Evolutionary conservation across 805 yeast species (phyloP).

Genomic region (Naumovozyma baii): DNA sequence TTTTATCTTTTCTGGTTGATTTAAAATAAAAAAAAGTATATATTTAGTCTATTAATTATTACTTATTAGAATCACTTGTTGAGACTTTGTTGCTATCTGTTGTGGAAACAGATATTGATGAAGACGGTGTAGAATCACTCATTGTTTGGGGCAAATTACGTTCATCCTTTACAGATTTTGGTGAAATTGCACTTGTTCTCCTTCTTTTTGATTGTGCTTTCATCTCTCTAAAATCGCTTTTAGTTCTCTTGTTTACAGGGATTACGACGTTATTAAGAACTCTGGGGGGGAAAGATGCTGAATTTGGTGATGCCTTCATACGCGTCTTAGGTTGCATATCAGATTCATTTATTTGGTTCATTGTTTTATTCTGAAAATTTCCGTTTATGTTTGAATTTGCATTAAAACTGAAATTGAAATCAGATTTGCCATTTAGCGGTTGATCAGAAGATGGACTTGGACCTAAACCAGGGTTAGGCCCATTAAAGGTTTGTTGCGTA

Average conservation of each 20-base stretch:
- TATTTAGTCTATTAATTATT: too few relatives aligned
- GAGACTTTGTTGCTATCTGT: not conserved
- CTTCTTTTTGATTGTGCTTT: conserved; percentile 6
- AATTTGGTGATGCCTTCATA: not conserved
- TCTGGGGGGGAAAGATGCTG: not conserved
- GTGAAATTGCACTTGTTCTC: conserved; percentile 12
- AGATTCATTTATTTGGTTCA: not conserved
- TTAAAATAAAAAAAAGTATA: too few relatives aligned
- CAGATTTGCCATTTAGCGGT: not conserved
- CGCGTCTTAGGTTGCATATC: not conserved
- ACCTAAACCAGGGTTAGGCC: not conserved
- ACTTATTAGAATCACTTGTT: not conserved
- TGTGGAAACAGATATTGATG: not conserved
- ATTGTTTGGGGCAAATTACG: not conserved
- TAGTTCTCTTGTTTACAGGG: not conserved
- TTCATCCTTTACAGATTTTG: conserved; percentile 4
- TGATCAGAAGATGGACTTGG: not conserved
- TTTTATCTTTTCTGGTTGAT: not conserved
- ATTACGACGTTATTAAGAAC: not conserved
- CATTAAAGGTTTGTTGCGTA: too few relatives aligned
- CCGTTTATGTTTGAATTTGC: not conserved
- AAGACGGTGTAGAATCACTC: conserved; percentile 1
- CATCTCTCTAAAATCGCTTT: not conserved
- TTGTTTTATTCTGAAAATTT: not conserved
- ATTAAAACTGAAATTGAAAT: not conserved